Evolutionary conservation across 1,284 basidiomycete genomes (phyloP), one percentile per base, ranked within the genome.

Genomic region (Cryptococcus floricola): DNA sequence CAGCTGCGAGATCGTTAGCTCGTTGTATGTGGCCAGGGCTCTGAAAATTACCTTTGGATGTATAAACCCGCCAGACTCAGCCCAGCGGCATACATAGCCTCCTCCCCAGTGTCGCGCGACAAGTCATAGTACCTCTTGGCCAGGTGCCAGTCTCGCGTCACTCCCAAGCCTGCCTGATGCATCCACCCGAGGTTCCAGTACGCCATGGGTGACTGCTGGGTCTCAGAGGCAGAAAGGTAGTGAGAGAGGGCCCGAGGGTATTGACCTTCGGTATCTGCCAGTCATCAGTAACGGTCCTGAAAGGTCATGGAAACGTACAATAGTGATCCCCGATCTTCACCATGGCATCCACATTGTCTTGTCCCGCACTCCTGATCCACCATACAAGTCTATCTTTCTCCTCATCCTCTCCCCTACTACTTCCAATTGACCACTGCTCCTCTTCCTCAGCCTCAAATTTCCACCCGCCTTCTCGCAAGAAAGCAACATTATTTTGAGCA

Each of bases 121-220:
- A 87, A 78, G 74, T 98, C 96, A 72, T 98, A 98, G 74, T 95
- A 88, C 31, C 96, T 83, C 77, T 98, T 99, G 0, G 96, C 96
- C 16, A 98, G 84, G 75, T 96, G 89, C 80, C 92, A 98, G 76
- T 98, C 95, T 84, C 91, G 63, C 23, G 88, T 85, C 0, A 98
- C 91, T 4, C 96, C 96, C 27, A 89, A 75, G 0, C 96, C 96
- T 67, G 92, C 89, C 78, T 98, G 95, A 74, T 98, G 97, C 92
- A 98, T 96, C 89, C 89, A 97, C 1, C 95, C 96, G 27, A 98
- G 78, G 70, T 97, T 97, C 93, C 94, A 98, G 86, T 95, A 92
- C 2, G 95, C 94, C 64, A 98, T 81, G 1, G 94, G 91, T 64
- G 91, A 95, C 58, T 87, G 69, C 60, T 92, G 89, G 2, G 90